Evolutionary conservation across 2,329 filamentous ascomycete genomes (phyloP), one percentile per base, ranked within the genome.

Genomic region (Verticillium nubilum): DNA sequence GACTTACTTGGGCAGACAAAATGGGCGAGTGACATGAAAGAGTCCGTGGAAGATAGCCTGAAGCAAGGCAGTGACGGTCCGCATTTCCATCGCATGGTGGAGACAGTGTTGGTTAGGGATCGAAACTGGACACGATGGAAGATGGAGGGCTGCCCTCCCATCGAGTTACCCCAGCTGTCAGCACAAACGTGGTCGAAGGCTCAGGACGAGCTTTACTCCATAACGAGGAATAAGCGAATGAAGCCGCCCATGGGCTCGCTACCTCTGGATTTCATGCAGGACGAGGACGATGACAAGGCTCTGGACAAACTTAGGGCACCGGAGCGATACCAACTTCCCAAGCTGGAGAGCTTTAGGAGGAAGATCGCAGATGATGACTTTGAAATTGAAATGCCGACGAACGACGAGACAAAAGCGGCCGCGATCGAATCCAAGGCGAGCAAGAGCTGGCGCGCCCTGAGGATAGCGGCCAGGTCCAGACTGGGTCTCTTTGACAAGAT

Each of bases 111-210:
- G 29, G 91, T 92, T 26, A 85, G 95, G 63, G 95, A 99, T 74
- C 98, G 97, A 78, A 97, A 98, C 71, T 99, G 96, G 96, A 92
- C 96, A 52, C 89, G 92, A 63, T 99, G 95, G 95, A 99, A 99
- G 76, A 88, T 94, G 61, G 92, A 97, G 72, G 91, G 88, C 65
- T 99, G 95, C 71, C 91, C 92, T 26, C 85, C 89, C 5, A 98
- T 99, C 68, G 87, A 93, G 69, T 84, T 86, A 61, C 85, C 89
- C 25, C 79, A 91, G 12, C 82, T 98, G 29, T 82, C 87, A 2
- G 81, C 88, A 1, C 75, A 84, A 28, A 83, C 88, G 54, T 94
- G 92, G 70, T 74, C 87, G 42, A 82, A 86, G 58, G 88, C 92
- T 26, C 89, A 88, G 70, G 78, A 81, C 29, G 79, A 84, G 53